These are phyloP conservation scores for Cryphonectria naterciae DNA, from an alignment of 2,329 filamentous ascomycete genomes.

Conservation along the genomic window DNA sequence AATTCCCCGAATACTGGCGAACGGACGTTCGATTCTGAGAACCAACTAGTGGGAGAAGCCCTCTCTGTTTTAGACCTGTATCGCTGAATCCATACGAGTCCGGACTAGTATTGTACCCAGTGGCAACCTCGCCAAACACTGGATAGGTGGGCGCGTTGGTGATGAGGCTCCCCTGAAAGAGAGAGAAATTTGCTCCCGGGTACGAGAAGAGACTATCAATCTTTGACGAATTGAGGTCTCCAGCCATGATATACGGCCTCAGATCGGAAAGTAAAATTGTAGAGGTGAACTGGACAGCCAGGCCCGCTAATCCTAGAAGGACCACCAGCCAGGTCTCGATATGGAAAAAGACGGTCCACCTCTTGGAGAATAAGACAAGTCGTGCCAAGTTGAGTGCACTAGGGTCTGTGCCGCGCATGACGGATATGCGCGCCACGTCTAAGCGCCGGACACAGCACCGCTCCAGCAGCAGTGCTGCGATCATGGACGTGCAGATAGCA, in stretches of 20 bases:
- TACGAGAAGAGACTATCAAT: not conserved
- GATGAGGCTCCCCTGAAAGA: not conserved
- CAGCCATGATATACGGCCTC: not conserved
- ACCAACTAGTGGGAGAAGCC: not conserved
- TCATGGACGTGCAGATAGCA: constrained; percentile 21
- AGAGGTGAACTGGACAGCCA: constrained; percentile 17
- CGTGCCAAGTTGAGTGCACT: not conserved
- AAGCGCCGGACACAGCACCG: not conserved
- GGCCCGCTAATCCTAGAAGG: not conserved
- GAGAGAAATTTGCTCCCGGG: not conserved
- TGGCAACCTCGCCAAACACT: constrained; percentile 9
- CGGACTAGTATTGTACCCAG: not conserved
- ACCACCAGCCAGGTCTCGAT: constrained; percentile 11
- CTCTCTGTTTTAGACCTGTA: constrained; percentile 11
- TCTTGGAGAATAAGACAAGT: constrained; percentile 2
- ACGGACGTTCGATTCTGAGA: not conserved
- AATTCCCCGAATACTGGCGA: constrained; percentile 12
- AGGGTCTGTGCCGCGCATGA: constrained; percentile 12
- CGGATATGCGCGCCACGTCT: constrained; percentile 9
- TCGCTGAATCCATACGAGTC: constrained; percentile 17
- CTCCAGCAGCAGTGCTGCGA: constrained; percentile 19
- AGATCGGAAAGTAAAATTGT: constrained; percentile 12
- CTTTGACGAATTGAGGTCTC: not conserved
- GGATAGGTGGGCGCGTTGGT: not conserved
- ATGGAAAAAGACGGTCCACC: not conserved